Evolutionary conservation across 768 basidiomycete species (phyloP), one percentile per base, ranked within the genome.

Genomic region (Lepiota subincarnata): DNA sequence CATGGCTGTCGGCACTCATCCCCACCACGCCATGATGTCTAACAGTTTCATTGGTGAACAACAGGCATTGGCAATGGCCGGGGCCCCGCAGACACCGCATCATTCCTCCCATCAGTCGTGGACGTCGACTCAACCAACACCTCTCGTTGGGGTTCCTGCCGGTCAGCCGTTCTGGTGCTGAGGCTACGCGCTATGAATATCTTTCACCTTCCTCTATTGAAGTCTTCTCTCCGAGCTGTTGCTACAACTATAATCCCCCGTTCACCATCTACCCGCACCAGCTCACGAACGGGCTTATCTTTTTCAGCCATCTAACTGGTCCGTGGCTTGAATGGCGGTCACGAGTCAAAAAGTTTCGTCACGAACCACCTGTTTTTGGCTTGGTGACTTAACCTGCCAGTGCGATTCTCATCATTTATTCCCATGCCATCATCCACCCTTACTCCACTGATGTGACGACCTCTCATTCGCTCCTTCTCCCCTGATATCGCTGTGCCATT

Each of bases 111-210:
- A 52, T 45, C 50, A 52, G 14, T 10, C 52, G 24, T 53, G 52
- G 52, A 38, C 52, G 28, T 46, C 52, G 16, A 38, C 37, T n/a
- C 52, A 53, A 19, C 37, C 44, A 26, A 44, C 37, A 28, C 16
- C 52, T 14, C 52, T 52, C 43, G 50, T 53, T 28, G 51, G 43
- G 20, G 51, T 45, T 24, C 14, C 51, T 16, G n/a, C 52, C 19
- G 43, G 37, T n/a, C 52, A 53, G 34, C 35, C 35, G 13, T 53
- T 45, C n/a, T 53, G 52, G 52, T 53, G 37, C 34, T 31, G 43
- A 45, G 7, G 35, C n/a, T 24, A 24, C 22, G 35, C 20, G 18
- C 36, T 45, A 35, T 47, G 34, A 47, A 31, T 31, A 38, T 10
- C 12, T 28, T 13, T 45, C 26, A 18, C 26, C 6, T 16, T 34